Conservation (phyloP, 2,329 filamentous ascomycete genomes). For the Amesomyces nigricolor region DNA sequence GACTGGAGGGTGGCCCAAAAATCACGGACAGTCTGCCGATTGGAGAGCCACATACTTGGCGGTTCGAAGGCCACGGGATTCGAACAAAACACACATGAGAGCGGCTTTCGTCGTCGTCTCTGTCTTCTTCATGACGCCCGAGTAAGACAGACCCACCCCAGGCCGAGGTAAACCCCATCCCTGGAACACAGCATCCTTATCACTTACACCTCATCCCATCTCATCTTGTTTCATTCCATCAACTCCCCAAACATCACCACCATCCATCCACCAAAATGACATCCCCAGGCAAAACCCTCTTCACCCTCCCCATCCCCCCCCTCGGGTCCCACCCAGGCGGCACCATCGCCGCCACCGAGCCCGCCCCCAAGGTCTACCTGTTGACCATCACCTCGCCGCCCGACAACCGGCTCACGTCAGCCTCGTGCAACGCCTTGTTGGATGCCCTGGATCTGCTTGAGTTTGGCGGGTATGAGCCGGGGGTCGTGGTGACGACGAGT, state of each 20-base stretch:
- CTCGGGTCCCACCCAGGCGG: constrained; percentile 46
- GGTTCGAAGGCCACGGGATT: too few species aligned
- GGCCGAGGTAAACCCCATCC: too few species aligned
- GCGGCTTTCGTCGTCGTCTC: too few species aligned
- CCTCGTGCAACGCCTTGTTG: constrained; percentile 62
- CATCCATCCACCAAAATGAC: constrained; percentile 8
- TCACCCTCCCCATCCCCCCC: constrained; percentile 53
- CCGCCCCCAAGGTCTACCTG: constrained; percentile 59
- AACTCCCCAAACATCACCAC: background rate
- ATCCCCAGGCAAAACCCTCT: constrained; percentile 37
- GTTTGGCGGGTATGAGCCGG: constrained; percentile 54
- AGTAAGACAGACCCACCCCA: too few species aligned
- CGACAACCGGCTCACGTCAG: constrained; percentile 69
- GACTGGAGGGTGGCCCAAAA: too few species aligned
- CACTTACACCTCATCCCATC: too few species aligned
- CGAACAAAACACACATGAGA: too few species aligned
- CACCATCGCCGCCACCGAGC: constrained; percentile 56
- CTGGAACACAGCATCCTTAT: too few species aligned
- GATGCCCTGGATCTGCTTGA: constrained; percentile 71
- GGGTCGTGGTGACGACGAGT: constrained; percentile 72
- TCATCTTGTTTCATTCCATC: background rate
- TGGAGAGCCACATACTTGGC: too few species aligned
- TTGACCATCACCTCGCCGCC: constrained; percentile 65
- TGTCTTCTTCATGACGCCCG: too few species aligned
- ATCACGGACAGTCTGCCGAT: too few species aligned